phyloP scores from a whole-genome alignment of 2,329 filamentous ascomycete genomes.

The Pseudogymnoascus sp. region DNA sequence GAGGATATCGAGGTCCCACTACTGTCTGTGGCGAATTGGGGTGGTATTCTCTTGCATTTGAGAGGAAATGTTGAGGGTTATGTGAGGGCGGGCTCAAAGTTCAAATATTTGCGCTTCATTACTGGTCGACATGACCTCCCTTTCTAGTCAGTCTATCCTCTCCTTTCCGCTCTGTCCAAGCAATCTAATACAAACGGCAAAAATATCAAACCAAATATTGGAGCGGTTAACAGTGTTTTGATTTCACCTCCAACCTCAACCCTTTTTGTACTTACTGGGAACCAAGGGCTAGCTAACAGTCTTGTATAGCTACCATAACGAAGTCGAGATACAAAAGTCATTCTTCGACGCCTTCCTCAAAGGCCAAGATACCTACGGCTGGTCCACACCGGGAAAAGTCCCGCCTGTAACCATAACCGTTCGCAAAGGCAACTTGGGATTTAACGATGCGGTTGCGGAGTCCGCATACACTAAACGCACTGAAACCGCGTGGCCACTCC shows the following conservation, averaged over 20 bases:
- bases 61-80: conserved; percentile 62
- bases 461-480: background rate
- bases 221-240: background rate
- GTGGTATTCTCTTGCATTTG: conserved; percentile 59
- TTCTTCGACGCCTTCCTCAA: conserved; percentile 67
- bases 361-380: conserved; percentile 53
- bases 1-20: conserved; percentile 59
- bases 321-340: conserved; percentile 48
- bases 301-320: background rate
- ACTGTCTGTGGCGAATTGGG: conserved; percentile 62
- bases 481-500: background rate
- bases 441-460: conserved; percentile 34
- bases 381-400: conserved; percentile 47
- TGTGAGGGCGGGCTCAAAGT: conserved; percentile 50
- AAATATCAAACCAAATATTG: background rate
- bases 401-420: conserved; percentile 52
- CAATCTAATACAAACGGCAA: background rate
- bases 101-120: conserved; percentile 63
- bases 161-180: background rate
- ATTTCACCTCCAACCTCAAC: background rate
- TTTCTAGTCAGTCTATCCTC: conserved; percentile 31
- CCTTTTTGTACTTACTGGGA: background rate
- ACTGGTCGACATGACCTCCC: conserved; percentile 63
- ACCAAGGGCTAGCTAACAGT: background rate
- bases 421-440: conserved; percentile 57